phyloP scores from a whole-genome alignment of 2,329 filamentous ascomycete species.

The Epichloe sylvatica region DNA sequence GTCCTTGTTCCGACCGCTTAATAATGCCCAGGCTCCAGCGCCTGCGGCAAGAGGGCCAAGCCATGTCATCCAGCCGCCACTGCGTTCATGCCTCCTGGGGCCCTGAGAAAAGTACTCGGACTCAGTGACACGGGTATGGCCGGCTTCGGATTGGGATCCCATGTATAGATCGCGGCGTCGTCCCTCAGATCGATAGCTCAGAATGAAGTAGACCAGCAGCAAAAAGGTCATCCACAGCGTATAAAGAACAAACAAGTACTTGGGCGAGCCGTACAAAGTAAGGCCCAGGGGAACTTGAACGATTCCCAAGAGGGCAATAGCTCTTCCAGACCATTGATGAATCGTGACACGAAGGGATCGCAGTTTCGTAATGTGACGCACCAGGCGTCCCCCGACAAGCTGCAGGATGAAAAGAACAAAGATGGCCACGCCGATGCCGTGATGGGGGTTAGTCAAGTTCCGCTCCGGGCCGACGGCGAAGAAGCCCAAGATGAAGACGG shows the following conservation, averaged over 20 bases:
- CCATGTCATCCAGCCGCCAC: constrained; percentile 27
- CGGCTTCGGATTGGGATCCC: constrained; percentile 40
- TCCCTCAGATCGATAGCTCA: constrained; percentile 55
- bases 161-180: constrained; percentile 38
- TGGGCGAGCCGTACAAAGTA: constrained; percentile 82
- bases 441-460: constrained; percentile 63
- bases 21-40: constrained; percentile 33
- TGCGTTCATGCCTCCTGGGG: constrained; percentile 18
- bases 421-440: constrained; percentile 69
- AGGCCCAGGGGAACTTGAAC: constrained; percentile 79
- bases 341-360: constrained; percentile 45
- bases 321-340: constrained; percentile 77
- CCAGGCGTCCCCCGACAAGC: constrained; percentile 55
- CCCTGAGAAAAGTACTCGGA: constrained; percentile 26
- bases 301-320: constrained; percentile 67
- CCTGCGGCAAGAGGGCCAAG: constrained; percentile 39
- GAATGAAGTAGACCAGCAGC: constrained; percentile 61
- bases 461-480: constrained; percentile 62
- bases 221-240: constrained; percentile 63
- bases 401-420: constrained; percentile 62
- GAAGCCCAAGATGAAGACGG: constrained; percentile 61
- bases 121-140: constrained; percentile 25
- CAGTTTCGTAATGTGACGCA: constrained; percentile 37
- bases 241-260: constrained; percentile 72
- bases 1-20: constrained; percentile 30